Base-by-base conservation (phyloP, 352 stramenopile species). In the Globisporangium acanthophoron region DNA sequence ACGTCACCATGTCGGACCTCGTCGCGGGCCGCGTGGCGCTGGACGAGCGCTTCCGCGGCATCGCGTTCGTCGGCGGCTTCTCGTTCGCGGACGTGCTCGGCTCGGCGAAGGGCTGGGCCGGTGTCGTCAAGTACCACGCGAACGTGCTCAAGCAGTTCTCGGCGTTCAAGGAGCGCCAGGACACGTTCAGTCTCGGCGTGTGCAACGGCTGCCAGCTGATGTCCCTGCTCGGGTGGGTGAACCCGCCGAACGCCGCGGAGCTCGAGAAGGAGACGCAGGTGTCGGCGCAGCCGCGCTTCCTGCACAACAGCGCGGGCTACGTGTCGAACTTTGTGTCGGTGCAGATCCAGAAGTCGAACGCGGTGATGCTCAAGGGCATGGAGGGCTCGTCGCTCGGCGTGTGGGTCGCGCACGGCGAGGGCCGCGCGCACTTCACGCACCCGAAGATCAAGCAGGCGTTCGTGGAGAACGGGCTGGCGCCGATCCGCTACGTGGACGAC, bases 171-270 rank as follows among this genome's bases (percentile, higher is more conserved):
- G 87, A 87, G 16, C 91, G 97, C 58, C 67, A 86, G 31, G 94
- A 99, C 78, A 99, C 97, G 20, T 99, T 99, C 79, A 98, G 89
- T 73, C 90, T 99, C 18, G 97, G 97, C 54, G 90, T 99, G 0
- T 99, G 97, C 78, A 99, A 99, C 71, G 97, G 97, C 43, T 99
- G 97, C 76, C 97, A 99, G 80, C 92, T 99, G 43, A 99, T 99
- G 96, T 96, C 96, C 40, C 76, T 99, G 37, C 88, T 99, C 18
- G 97, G 97, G 44, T 99, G 96, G 95, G 90, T 99, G 44, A 79
- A 88, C 54, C 70, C 69, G 20, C 73, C 80, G 24, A 74, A 90
- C 48, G 69, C 79, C 11, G 69, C 70, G 49, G 59, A 69, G 39
- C 40, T 93, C 4, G 79, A 88, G 58, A 49, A 71, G 3, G 76